Evolutionary conservation across 495 filamentous ascomycete species (phyloP).

Genomic region (Penicillium ochrochloron): DNA sequence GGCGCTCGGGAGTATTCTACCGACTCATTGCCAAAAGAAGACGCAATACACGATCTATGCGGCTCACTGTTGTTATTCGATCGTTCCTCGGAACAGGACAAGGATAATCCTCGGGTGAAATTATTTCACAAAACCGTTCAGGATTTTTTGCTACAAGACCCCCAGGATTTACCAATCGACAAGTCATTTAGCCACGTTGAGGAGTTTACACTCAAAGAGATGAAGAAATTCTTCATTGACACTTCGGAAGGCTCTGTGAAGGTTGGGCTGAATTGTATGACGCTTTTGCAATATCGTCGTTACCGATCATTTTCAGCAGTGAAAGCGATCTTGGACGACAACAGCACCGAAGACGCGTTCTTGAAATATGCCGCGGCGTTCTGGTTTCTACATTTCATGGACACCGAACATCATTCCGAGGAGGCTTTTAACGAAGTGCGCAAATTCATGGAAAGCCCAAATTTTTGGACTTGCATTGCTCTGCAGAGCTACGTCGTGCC

Average conservation of each 20-base stretch:
- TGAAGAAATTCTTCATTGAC: background rate
- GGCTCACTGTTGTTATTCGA: background rate
- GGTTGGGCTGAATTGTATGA: background rate
- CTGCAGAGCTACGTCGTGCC: background rate
- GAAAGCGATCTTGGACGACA: background rate
- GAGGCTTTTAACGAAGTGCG: background rate
- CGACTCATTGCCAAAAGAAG: background rate
- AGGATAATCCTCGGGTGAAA: background rate
- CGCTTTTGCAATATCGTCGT: background rate
- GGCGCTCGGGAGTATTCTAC: background rate
- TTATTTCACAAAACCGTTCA: background rate
- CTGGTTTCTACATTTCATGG: conserved; percentile 1
- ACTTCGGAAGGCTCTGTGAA: background rate
- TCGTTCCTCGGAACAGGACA: background rate
- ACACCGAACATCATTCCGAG: background rate
- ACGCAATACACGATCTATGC: background rate
- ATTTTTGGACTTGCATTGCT: background rate
- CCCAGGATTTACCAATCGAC: background rate
- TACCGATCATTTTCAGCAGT: background rate
- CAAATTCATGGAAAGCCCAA: background rate
- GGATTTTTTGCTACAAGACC: background rate
- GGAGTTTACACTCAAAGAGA: background rate
- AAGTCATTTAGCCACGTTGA: background rate
- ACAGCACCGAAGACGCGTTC: background rate
- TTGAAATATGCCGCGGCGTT: conserved; percentile 2